phyloP scores from a whole-genome alignment of 2,329 filamentous ascomycete genomes.

The Microascus cirrosus region DNA sequence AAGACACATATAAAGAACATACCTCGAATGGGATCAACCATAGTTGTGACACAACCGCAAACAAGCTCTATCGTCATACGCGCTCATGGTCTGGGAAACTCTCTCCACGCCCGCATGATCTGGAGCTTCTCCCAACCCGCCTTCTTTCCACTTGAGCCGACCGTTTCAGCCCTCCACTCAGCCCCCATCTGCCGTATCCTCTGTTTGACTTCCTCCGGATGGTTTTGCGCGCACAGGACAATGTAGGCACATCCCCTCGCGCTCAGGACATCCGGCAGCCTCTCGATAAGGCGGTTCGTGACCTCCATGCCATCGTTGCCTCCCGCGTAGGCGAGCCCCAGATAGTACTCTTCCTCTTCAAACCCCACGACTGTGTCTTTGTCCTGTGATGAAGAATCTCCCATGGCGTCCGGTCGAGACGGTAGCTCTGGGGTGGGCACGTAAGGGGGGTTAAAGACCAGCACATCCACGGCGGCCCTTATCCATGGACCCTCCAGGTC shows the following conservation, averaged over 20 bases:
- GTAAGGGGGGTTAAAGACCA: conserved; percentile 96
- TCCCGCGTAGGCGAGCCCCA: conserved; percentile 81
- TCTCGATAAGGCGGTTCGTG: conserved; percentile 65
- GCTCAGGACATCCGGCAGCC: conserved; percentile 54
- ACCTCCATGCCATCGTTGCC: conserved; percentile 89
- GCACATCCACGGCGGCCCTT: conserved; percentile 56
- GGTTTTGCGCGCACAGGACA: conserved; percentile 83
- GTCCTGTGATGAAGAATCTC: conserved; percentile 10
- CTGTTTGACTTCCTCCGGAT: conserved; percentile 61
- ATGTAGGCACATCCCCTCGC: conserved; percentile 74
- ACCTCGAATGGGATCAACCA: no score
- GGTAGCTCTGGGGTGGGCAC: conserved; percentile 77
- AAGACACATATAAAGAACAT: conserved; percentile 9
- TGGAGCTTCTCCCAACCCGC: conserved; percentile 93
- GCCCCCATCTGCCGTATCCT: conserved; percentile 41
- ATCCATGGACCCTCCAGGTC: conserved; percentile 59
- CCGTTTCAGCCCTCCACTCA: conserved; percentile 64
- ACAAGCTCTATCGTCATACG: neutral
- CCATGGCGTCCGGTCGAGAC: conserved; percentile 21
- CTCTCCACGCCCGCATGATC: conserved; percentile 75
- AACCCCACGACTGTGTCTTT: conserved; percentile 33
- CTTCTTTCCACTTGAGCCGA: conserved; percentile 72
- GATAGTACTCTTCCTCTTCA: conserved; percentile 71
- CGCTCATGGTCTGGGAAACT: conserved; percentile 10
- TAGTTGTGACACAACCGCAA: no score